Evolutionary conservation across 805 yeast genomes (phyloP), one percentile per base, ranked within the genome.

Genomic region (Komagataella pseudopastoris): DNA sequence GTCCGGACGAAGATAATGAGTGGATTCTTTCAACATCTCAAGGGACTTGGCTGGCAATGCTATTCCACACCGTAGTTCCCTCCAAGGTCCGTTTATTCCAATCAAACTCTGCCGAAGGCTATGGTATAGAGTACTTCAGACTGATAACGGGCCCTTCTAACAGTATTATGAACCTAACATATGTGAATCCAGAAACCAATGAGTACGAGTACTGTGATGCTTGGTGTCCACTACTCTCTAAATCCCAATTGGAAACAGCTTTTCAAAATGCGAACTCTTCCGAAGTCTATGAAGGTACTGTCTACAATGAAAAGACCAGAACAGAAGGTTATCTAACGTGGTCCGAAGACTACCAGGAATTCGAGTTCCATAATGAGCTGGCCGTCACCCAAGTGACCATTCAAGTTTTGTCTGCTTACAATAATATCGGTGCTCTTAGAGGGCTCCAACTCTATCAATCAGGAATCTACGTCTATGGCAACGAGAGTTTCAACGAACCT

Each of bases 161-260:
- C 57, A 88, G 97, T 56, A 91, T 91, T 55, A 86, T 93, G 96
- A 93, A 93, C 63, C 64, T 93, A 56, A 80, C 95, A 0, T 93
- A 89, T 60, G 69, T 85, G 20, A 91, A 91, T 61, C 95, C 96
- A 2, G 54, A 61, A 0, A 75, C 88, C 2, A 80, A 83, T 49
- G 66, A 71, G n/a, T 50, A 75, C 3, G 62, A 67, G 14, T 68
- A 69, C 60, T 93, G 99, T 71, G 96, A 89, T 64, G 95, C 96
- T 0, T 83, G 78, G 76, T 93, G 99, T 65, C 95, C 96, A 0
- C 69, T 91, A 23, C 66, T 75, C 1, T 71, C 72, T 24, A 62
- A 64, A 10, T 52, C 71, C 0, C 60, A 63, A 2, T 62, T 83
- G 48, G 46, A 59, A 39, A 12, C 52, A 12, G 59, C 67, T 12